A percentile compares a stretch with the other conserved stretches of the same genome.
These are phyloP conservation scores for Miscanthus sacchariflorus DNA, from an alignment of 202 grass and related monocot species.

Conservation along the genomic window DNA sequence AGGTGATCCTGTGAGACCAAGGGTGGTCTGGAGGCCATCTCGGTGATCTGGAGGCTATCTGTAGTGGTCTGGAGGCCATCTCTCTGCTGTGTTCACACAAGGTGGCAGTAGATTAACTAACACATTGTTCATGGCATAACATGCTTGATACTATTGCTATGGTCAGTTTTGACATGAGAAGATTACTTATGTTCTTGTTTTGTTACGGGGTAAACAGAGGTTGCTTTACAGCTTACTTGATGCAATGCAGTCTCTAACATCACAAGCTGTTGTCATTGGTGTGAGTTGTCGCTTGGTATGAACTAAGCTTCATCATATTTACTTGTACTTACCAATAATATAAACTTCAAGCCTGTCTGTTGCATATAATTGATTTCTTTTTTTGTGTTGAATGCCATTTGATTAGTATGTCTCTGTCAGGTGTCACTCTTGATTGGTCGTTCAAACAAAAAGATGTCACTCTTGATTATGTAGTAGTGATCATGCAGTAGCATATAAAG, in stretches of 20 bases:
- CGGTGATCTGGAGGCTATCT: too few relatives aligned
- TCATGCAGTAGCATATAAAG: conserved; percentile 1
- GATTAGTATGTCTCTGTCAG: too few relatives aligned
- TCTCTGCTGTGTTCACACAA: too few relatives aligned
- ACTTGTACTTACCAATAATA: conserved; percentile 18
- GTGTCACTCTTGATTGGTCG: background rate
- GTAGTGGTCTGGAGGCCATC: too few relatives aligned
- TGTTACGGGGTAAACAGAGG: conserved; percentile 88
- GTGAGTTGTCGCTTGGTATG: conserved; percentile 92
- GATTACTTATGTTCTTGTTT: conserved; percentile 33
- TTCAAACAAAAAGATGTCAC: background rate
- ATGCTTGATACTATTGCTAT: conserved; percentile 25
- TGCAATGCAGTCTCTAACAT: conserved; percentile 88
- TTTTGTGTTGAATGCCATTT: conserved; percentile 25
- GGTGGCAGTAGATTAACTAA: too few relatives aligned
- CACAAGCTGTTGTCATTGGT: conserved; percentile 92
- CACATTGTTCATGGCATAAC: too few relatives aligned
- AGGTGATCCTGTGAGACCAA: too few relatives aligned
- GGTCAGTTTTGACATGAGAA: conserved; percentile 31
- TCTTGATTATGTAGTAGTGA: conserved; percentile 13
- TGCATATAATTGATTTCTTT: conserved; percentile 11
- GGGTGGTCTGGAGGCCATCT: too few relatives aligned
- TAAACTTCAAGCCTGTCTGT: background rate
- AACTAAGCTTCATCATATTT: conserved; percentile 21
- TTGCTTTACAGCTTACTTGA: conserved; percentile 96